Evolutionary conservation across 768 basidiomycete genomes (phyloP), one percentile per base, ranked within the genome.

Genomic region (Guyanaporus albipodus): DNA sequence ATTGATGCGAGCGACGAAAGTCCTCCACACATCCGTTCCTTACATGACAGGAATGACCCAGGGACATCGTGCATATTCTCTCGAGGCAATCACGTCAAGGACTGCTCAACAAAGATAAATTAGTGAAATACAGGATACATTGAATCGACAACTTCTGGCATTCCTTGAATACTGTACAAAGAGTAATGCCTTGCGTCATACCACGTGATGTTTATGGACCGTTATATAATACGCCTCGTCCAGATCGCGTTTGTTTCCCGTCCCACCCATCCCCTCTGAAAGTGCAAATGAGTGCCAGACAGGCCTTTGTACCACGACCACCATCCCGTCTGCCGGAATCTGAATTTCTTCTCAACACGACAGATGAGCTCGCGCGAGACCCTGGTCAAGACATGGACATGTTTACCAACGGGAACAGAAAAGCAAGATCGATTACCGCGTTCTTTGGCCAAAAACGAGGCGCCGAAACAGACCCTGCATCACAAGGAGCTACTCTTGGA

Each of bases 281-380:
- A 28, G 6, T n/a, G n/a, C n/a, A 29, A 10, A 64, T 64, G 62
- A 64, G 63, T 28, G 58, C 62, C 2, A 19, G 62, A 39, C 63
- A 63, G 14, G 52, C 56, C 6, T 64, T 64, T 41, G 9, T 55
- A 26, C 63, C 62, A 4, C 60, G 51, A 7, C 38, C 58, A 1
- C 42, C 50, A 9, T 61, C 62, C 9, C 32, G 45, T 27, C 12
- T 38, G 8, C 38, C 37, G 12, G 29, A 38, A 10, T 46, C 55
- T 8, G 52, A 57, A 18, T n/a, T 46, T 15, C 50, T 42, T 19
- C 22, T 33, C 22, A 48, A 32, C n/a, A 19, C 46, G 0, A 31
- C 43, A 10, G 55, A 53, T 21, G 15, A 21, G 4, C 37, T 14
- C 22, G 17, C 37, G 18, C 42, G 31, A 31, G 53, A 62, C 4